These are phyloP conservation scores for Colletotrichum tanaceti DNA, from an alignment of 2,329 filamentous ascomycete species.

Conservation along the genomic window DNA sequence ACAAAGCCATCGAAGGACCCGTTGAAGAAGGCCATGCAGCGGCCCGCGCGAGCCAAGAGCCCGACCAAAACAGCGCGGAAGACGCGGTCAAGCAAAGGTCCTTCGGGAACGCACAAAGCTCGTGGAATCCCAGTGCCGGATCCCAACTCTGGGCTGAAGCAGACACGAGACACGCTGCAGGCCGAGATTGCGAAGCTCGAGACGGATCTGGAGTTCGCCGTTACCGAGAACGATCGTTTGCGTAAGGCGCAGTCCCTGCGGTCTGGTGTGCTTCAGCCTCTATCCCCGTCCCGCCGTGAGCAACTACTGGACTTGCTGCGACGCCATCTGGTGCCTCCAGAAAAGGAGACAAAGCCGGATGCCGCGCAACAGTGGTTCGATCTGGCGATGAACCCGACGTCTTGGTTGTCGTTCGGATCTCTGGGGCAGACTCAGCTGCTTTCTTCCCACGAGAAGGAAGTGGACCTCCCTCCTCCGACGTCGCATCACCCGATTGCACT, in stretches of 20 bases:
- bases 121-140: constrained; percentile 57
- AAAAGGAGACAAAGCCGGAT: constrained; percentile 46
- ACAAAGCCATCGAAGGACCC: constrained; percentile 26
- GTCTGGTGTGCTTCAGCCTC: constrained; percentile 43
- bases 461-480: constrained; percentile 55
- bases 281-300: constrained; percentile 51
- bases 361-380: constrained; percentile 58
- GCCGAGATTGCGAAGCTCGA: constrained; percentile 68
- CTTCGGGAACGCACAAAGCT: constrained; percentile 49
- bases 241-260: constrained; percentile 55
- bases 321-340: constrained; percentile 55
- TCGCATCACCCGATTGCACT: constrained; percentile 76
- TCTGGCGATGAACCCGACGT: constrained; percentile 62
- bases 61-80: constrained; percentile 13
- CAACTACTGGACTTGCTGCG: constrained; percentile 56
- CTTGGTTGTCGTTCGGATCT: constrained; percentile 63
- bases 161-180: constrained; percentile 63
- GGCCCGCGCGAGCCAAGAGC: constrained; percentile 11
- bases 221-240: constrained; percentile 68
- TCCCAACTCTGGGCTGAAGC: constrained; percentile 61
- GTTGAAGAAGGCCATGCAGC: constrained; percentile 39
- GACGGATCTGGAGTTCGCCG: constrained; percentile 67
- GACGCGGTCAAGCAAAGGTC: constrained; percentile 13
- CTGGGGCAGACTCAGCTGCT: constrained; percentile 45
- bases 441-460: constrained; percentile 43